Conservation (phyloP, 2,329 filamentous ascomycete species). For the Fusarium sp. region DNA sequence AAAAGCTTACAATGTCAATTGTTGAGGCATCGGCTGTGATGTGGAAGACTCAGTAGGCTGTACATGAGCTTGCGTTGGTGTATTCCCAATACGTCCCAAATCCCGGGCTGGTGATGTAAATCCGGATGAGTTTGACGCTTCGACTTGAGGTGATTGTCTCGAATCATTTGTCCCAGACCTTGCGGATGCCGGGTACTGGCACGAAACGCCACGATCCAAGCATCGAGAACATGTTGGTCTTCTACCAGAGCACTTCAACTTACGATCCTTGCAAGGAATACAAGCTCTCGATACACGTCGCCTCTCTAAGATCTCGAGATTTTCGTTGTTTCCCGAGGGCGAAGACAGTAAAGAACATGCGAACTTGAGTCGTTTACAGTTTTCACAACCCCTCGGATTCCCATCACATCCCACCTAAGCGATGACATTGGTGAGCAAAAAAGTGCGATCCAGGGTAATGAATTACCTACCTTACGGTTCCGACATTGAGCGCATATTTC, state of each 20-base stretch:
- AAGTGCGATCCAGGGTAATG: background rate
- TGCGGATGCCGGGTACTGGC: conserved; percentile 15
- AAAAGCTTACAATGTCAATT: background rate
- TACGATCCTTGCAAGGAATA: conserved; percentile 21
- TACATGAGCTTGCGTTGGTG: background rate
- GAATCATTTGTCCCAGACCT: background rate
- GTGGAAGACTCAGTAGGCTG: background rate
- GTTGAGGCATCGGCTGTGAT: background rate
- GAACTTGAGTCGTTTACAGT: conserved; percentile 24
- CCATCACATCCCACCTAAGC: conserved; percentile 27
- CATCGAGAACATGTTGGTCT: conserved; percentile 21
- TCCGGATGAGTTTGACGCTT: background rate
- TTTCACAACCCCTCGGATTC: conserved; percentile 8
- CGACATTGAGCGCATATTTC: conserved; percentile 35
- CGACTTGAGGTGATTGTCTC: background rate
- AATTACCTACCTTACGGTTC: conserved; percentile 24
- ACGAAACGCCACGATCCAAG: background rate
- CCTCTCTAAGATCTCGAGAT: conserved; percentile 9
- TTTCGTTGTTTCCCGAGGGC: rapidly evolving
- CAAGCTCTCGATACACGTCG: conserved; percentile 25
- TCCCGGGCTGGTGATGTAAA: background rate
- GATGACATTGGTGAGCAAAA: background rate
- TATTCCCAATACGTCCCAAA: background rate
- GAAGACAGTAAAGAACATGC: conserved; percentile 5
- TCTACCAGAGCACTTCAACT: conserved; percentile 25